These are phyloP conservation scores for Bonia amplexicaulis DNA, from an alignment of 176 grass and related monocot species.

Conservation along the genomic window DNA sequence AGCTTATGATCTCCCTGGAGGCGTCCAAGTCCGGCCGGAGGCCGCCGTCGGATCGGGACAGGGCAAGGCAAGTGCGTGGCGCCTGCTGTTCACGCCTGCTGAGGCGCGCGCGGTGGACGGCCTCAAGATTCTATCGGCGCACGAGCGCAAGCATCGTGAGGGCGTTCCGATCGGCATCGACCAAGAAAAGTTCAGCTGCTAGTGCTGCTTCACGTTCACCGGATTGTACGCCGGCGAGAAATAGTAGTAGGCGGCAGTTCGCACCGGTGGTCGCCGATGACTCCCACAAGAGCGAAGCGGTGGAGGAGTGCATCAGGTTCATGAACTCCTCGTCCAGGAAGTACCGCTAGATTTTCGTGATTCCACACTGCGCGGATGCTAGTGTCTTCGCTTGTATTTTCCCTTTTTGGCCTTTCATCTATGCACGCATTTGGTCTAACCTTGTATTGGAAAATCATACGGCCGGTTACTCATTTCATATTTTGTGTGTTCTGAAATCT, in stretches of 20 bases:
- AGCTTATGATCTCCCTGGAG: conserved; percentile 27
- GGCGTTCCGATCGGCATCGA: conserved; percentile 36
- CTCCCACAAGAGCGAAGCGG: conserved; percentile 77
- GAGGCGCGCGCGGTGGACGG: conserved; percentile 48
- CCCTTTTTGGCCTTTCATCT: conserved; percentile 34
- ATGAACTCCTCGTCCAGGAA: conserved; percentile 98
- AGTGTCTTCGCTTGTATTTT: conserved; percentile 35
- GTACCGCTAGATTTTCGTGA: conserved; percentile 47
- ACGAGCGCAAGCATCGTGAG: conserved; percentile 32
- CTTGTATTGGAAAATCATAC: conserved; percentile 28
- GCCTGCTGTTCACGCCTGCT: conserved; percentile 49
- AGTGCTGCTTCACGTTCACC: conserved; percentile 27
- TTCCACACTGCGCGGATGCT: conserved; percentile 30
- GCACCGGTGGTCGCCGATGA: conserved; percentile 25
- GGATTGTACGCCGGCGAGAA: conserved; percentile 57
- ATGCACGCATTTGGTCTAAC: conserved; percentile 36
- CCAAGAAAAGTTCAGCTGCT: conserved; percentile 12
- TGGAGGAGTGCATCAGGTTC: conserved; percentile 97
- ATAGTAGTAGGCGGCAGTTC: conserved; percentile 25
- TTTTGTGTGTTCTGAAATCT: conserved; percentile 11
- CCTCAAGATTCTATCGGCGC: conserved; percentile 48
- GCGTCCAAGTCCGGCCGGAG: conserved; percentile 22
- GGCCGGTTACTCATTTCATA: background rate
- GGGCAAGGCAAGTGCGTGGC: background rate
- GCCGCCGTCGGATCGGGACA: conserved; percentile 1